Evolutionary conservation across 768 basidiomycete genomes (phyloP).

Genomic region (Chalciporus piperatus): DNA sequence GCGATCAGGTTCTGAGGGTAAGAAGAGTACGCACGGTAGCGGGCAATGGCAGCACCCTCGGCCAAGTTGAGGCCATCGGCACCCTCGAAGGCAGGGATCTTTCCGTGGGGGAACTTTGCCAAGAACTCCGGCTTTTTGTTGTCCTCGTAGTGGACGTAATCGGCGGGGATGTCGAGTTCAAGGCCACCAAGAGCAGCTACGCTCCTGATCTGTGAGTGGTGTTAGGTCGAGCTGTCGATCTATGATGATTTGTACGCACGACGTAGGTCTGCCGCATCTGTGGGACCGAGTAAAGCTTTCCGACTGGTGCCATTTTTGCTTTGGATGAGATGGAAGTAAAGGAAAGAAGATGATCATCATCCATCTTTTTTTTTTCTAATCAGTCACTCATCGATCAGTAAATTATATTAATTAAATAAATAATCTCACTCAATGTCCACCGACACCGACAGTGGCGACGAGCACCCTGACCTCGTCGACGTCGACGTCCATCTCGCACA

Average conservation of each 20-base stretch:
- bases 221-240: constrained; percentile 2
- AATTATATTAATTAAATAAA: constrained; percentile 13
- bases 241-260: constrained; percentile 34
- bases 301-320: constrained; percentile 51
- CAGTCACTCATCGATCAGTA: constrained; percentile 31
- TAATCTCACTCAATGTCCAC: constrained; percentile 24
- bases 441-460: constrained; percentile 29
- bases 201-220: constrained; percentile 43
- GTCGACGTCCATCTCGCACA: constrained; percentile 4
- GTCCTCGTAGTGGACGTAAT: constrained; percentile 58
- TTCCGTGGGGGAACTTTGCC: constrained; percentile 75
- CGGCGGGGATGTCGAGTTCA: constrained; percentile 49
- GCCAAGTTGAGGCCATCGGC: constrained; percentile 75
- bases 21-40: constrained; percentile 69
- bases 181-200: constrained; percentile 60
- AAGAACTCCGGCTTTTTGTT: constrained; percentile 72
- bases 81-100: constrained; percentile 81
- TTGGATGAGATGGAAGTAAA: constrained; percentile 22
- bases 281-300: constrained; percentile 60
- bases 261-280: constrained; percentile 42
- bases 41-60: constrained; percentile 79
- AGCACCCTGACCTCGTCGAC: constrained; percentile 17
- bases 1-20: constrained; percentile 8
- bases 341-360: constrained; percentile 6
- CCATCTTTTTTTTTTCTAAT: constrained; percentile 19